Evolutionary conservation across 129 eudicot species (phyloP), one percentile per base, ranked within the genome.

Genomic region (Gnaphalium uliginosum): DNA sequence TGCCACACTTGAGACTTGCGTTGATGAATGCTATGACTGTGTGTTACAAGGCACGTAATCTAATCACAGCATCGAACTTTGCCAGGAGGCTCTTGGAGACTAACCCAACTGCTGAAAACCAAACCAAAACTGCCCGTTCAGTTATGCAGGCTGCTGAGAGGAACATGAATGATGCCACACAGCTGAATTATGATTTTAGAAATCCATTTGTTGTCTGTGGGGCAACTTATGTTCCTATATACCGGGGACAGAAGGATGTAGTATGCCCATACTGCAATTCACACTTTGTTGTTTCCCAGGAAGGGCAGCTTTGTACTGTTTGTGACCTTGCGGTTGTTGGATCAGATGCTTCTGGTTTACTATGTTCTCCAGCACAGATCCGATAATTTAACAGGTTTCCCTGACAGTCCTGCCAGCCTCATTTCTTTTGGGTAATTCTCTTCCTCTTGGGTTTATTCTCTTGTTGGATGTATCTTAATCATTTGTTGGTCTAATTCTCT

Each of bases 191-290:
- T 54, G 96, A 89, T 60, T 89, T 89, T 66, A 86, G 96, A 69
- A 89, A 89, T 32, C 96, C 96, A 1, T 89, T 89, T 79, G 96
- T 89, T 48, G 86, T 86, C 21, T 89, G 96, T 75, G 96, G 96
- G 65, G 91, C 96, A 11, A 89, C 91, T 5, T 89, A 86, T 66
- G 91, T 86, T 18, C 95, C 95, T 8, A 89, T 89, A 27, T 89
- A 89, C 74, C 35, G 87, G 9, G 95, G 95, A 26, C 96, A 89
- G 85, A 89, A 82, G 61, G 96, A 89, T 23, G 86, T 80, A 8
- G 48, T 84, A 18, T 89, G 96, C 72, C 91, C 96, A 3, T 89
- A 89, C 63, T 89, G 96, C 37, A 74, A 71, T 33, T 79, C 96
- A 8, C 91, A 81, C 66, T 89, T 89, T 78, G 96, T 89, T 76